These are phyloP conservation scores for Cyclotella choctawhatcheeana DNA, from an alignment of 108 stramenopile genomes.

Conservation along the genomic window DNA sequence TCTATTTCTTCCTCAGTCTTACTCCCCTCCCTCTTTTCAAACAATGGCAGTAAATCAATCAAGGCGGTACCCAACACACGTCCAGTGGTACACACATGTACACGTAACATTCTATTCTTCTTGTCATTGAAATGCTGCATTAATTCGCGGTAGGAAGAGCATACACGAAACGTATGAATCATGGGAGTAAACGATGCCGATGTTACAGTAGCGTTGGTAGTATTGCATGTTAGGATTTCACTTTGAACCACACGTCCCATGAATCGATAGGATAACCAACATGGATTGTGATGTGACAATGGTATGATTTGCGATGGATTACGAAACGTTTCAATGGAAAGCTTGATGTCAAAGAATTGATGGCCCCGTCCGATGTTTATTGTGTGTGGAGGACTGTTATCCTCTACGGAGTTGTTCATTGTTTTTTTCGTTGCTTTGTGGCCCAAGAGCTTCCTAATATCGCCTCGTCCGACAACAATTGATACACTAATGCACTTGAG, in stretches of 20 bases:
- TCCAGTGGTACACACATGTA: slow-evolving; percentile 40
- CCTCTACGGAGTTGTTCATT: too few relatives aligned
- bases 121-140: slow-evolving; percentile 25
- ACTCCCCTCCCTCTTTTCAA: not conserved
- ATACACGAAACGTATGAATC: slow-evolving; percentile 34
- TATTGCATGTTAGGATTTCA: slow-evolving; percentile 14
- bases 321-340: slow-evolving; percentile 33
- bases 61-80: slow-evolving; percentile 32
- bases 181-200: slow-evolving; percentile 31
- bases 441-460: too few relatives aligned
- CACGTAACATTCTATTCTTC: slow-evolving; percentile 31
- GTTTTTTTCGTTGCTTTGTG: too few relatives aligned
- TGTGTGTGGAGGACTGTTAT: too few relatives aligned
- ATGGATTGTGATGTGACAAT: slow-evolving; percentile 9
- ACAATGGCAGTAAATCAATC: slow-evolving; percentile 28
- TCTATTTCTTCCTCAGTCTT: too few relatives aligned
- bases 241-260: slow-evolving; percentile 39
- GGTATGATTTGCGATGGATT: slow-evolving; percentile 5
- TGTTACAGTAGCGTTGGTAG: too few relatives aligned
- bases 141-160: slow-evolving; percentile 29
- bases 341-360: slow-evolving; percentile 36
- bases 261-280: slow-evolving; percentile 50
- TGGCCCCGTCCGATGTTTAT: slow-evolving; percentile 6
- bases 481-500: too few relatives aligned
- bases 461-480: too few relatives aligned